A percentile compares a stretch with the other conserved stretches of the same genome.
Evolutionary conservation across 2,329 filamentous ascomycete species (phyloP).

Genomic region (Tolypocladium tropicale): DNA sequence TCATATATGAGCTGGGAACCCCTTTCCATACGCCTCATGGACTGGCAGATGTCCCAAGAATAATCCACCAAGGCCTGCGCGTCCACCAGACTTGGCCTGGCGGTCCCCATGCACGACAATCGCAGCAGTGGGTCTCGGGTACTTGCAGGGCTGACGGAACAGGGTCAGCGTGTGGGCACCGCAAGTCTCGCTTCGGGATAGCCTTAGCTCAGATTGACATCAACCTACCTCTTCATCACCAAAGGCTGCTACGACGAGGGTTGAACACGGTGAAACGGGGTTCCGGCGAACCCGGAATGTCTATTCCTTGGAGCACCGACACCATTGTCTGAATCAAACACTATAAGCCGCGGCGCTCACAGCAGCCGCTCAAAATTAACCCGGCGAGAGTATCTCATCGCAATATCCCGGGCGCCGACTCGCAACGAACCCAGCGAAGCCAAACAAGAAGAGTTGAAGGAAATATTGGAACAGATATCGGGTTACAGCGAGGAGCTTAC

Average conservation of each 20-base stretch:
- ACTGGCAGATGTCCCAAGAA: neutral
- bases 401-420: conserved; percentile 32
- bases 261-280: neutral
- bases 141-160: neutral
- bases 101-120: neutral
- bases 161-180: neutral
- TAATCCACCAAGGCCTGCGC: neutral
- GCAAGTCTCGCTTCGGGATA: neutral
- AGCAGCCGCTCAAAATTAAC: conserved; percentile 16
- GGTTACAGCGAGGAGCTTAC: conserved; percentile 14
- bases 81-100: neutral
- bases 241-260: too few relatives aligned
- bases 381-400: conserved; percentile 30
- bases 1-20: neutral
- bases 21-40: neutral
- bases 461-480: conserved; percentile 30
- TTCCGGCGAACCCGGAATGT: neutral
- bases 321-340: conserved; percentile 6
- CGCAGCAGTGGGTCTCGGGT: neutral
- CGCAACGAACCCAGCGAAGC: conserved; percentile 28
- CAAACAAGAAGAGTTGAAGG: conserved; percentile 25
- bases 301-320: neutral
- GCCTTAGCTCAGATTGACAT: neutral
- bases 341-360: conserved; percentile 12
- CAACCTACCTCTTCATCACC: neutral